Conservation (phyloP, 2,329 filamentous ascomycete genomes). For the Phoma herbarum region DNA sequence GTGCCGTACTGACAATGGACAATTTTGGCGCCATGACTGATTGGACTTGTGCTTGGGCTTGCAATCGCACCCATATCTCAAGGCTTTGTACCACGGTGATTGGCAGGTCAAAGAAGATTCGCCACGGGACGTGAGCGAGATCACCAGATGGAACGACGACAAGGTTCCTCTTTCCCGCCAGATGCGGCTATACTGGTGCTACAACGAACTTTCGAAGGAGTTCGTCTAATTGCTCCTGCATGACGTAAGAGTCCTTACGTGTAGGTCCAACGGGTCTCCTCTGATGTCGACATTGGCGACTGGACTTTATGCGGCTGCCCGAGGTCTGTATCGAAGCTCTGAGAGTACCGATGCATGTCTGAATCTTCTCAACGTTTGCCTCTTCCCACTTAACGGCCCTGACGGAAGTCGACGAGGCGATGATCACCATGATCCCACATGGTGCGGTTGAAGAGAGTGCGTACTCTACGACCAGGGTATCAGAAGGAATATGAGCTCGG, state of each 20-base stretch:
- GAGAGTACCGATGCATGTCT: neutral
- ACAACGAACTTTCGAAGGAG: neutral
- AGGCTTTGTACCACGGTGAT: constrained; percentile 3
- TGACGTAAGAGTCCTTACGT: neutral
- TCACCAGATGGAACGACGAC: constrained; percentile 5
- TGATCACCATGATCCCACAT: constrained; percentile 1
- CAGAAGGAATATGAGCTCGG: neutral
- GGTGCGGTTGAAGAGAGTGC: constrained; percentile 2
- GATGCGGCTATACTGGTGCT: neutral
- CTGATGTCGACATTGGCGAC: neutral
- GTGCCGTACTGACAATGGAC: neutral
- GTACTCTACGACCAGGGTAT: constrained; percentile 1
- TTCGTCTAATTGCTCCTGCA: neutral
- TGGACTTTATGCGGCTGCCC: neutral
- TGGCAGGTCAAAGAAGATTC: constrained; percentile 2
- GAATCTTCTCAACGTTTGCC: neutral
- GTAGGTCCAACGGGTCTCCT: neutral
- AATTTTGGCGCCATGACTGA: neutral
- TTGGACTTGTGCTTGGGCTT: neutral
- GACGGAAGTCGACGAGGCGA: neutral
- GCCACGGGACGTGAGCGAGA: constrained; percentile 6
- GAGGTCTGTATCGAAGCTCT: neutral
- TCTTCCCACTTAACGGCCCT: neutral
- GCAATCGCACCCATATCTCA: neutral
- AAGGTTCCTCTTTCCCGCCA: neutral